Percentiles rank a stretch among this genome's conserved stretches.
Evolutionary conservation across 106 monocot species (phyloP).

Genomic region (Apostasia ramifera): DNA sequence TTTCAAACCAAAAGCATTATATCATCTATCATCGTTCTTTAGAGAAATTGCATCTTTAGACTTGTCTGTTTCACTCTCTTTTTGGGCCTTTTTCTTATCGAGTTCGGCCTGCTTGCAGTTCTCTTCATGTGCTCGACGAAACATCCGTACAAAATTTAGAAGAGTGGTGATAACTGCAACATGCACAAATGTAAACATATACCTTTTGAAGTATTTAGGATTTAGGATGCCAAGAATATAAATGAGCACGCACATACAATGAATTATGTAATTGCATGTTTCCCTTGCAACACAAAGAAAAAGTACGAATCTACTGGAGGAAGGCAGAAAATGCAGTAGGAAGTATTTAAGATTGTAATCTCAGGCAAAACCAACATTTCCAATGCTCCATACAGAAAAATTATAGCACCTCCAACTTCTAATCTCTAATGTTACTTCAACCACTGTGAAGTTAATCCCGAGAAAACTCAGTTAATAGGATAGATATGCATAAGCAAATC

Average conservation of each 20-base stretch:
- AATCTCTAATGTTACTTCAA: too few relatives aligned
- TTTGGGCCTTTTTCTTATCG: constrained; percentile 69
- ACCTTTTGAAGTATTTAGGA: neutral
- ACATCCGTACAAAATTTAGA: constrained; percentile 53
- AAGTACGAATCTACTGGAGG: neutral
- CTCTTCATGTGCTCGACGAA: constrained; percentile 63
- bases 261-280: neutral
- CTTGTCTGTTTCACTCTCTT: constrained; percentile 45
- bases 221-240: neutral
- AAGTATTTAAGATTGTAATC: neutral
- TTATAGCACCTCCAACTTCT: too few relatives aligned
- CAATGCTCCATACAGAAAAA: too few relatives aligned
- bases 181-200: neutral
- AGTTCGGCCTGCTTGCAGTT: constrained; percentile 68
- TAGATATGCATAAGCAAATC: too few relatives aligned
- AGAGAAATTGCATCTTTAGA: constrained; percentile 13
- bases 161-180: constrained; percentile 68
- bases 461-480: too few relatives aligned
- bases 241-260: neutral
- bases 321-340: neutral
- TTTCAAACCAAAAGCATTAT: constrained; percentile 1
- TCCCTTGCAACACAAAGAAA: neutral
- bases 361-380: too few relatives aligned
- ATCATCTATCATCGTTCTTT: constrained; percentile 20
- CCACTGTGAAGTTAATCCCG: too few relatives aligned